Evolutionary conservation across 257 asterid species (phyloP).

Genomic region (Mitragyna speciosa): DNA sequence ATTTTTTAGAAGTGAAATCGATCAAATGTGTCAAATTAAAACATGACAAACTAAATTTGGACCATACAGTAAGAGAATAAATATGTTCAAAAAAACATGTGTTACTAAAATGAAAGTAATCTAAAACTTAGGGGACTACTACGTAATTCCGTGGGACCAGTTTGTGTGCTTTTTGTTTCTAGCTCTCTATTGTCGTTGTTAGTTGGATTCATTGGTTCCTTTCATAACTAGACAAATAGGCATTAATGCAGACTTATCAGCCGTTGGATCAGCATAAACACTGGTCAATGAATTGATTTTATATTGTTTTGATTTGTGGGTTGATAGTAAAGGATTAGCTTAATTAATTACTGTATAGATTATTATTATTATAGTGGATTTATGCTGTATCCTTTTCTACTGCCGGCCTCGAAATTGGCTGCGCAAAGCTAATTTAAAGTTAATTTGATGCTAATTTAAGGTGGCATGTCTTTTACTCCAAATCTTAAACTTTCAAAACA

Average conservation of each 20-base stretch:
- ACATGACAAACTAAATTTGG: background rate
- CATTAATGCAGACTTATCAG: conserved; percentile 9
- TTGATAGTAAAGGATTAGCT: background rate
- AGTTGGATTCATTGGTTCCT: conserved; percentile 15
- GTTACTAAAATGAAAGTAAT: background rate
- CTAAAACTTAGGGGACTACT: background rate
- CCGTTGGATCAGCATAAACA: conserved; percentile 33
- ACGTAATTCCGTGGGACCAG: background rate
- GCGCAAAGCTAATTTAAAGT: background rate
- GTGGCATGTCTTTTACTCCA: background rate
- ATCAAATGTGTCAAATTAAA: background rate
- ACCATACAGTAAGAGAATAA: background rate
- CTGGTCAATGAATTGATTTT: background rate
- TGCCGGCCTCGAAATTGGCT: conserved; percentile 9
- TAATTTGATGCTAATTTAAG: background rate
- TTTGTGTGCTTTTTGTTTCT: background rate
- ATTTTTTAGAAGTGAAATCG: background rate
- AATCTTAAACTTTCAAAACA: background rate
- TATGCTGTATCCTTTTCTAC: background rate
- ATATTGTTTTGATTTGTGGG: background rate
- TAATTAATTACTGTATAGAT: background rate
- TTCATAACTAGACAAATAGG: conserved; percentile 18
- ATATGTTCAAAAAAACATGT: background rate
- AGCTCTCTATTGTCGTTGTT: background rate
- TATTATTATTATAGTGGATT: background rate